Evolutionary conservation across 1,284 basidiomycete genomes (phyloP).

Genomic region (Hymenochaete sp.): DNA sequence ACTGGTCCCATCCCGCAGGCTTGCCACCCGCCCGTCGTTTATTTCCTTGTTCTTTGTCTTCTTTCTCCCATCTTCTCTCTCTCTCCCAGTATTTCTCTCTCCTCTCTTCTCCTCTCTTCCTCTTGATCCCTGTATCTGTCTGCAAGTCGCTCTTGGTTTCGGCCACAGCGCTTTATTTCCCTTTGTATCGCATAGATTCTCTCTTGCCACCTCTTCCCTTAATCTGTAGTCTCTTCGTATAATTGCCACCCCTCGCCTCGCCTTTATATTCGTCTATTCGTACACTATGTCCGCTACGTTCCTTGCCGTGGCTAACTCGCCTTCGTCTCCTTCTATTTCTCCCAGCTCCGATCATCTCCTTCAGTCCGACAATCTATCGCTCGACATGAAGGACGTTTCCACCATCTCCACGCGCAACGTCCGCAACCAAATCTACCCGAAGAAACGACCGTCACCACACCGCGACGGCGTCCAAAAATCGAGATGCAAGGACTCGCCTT

Average conservation of each 20-base stretch:
- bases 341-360: constrained; percentile 21
- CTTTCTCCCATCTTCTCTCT: constrained; percentile 29
- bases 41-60: too few species aligned
- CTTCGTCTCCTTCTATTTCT: constrained; percentile 12
- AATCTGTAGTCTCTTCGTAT: too few species aligned
- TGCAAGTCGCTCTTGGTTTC: constrained; percentile 13
- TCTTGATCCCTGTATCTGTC: constrained; percentile 1
- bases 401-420: constrained; percentile 45
- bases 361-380: constrained; percentile 23
- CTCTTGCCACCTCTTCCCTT: too few species aligned
- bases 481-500: constrained; percentile 42
- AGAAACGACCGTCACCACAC: constrained; percentile 69
- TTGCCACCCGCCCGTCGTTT: too few species aligned
- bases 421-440: constrained; percentile 61
- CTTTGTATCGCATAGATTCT: too few species aligned
- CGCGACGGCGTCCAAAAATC: constrained; percentile 56
- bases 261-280: constrained; percentile 7
- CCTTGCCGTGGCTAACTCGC: constrained; percentile 16
- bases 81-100: constrained; percentile 28
- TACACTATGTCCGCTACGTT: constrained; percentile 17
- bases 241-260: too few species aligned
- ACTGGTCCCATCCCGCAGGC: too few species aligned
- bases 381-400: constrained; percentile 69
- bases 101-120: constrained; percentile 15
- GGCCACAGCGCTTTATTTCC: neutral